Conservation (phyloP, 495 filamentous ascomycete genomes). For the Xylaria sp. region DNA sequence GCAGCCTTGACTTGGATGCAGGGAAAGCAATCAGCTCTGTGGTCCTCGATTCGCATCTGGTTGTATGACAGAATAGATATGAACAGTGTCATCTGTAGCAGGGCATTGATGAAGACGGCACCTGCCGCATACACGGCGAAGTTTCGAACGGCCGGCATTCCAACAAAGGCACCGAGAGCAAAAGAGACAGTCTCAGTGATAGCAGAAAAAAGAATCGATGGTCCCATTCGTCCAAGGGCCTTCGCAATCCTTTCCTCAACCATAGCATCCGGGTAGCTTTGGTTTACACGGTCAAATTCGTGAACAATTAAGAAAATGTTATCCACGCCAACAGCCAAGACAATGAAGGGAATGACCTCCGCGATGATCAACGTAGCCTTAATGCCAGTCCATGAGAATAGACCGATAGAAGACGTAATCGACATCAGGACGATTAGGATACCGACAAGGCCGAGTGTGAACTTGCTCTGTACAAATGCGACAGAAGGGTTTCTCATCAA, state of each 20-base stretch:
- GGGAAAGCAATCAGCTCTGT: constrained; percentile 92
- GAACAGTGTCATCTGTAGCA: constrained; percentile 96
- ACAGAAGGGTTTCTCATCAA: constrained; percentile 81
- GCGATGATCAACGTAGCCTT: constrained; percentile 97
- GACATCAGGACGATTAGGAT: constrained; percentile 97
- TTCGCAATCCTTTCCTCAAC: constrained; percentile 85
- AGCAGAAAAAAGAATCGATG: constrained; percentile 94
- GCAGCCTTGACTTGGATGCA: constrained; percentile 78
- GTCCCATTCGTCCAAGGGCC: constrained; percentile 91
- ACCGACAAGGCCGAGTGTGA: constrained; percentile 87
- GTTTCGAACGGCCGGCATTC: constrained; percentile 96
- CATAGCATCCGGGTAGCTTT: constrained; percentile 82
- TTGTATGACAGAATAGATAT: constrained; percentile 89
- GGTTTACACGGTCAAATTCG: constrained; percentile 93
- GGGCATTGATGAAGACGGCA: constrained; percentile 94
- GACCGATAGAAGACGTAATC: constrained; percentile 89
- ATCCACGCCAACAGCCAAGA: constrained; percentile 94
- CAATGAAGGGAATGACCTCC: constrained; percentile 97
- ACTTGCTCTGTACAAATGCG: constrained; percentile 91
- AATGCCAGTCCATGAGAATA: constrained; percentile 88
- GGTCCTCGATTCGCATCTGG: constrained; percentile 82
- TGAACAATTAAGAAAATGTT: constrained; percentile 99
- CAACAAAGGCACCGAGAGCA: constrained; percentile 87
- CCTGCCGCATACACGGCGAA: constrained; percentile 97
- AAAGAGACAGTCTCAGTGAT: constrained; percentile 93